Base-by-base conservation (phyloP, 1,139 yeast genomes). In the Geotrichum histeridarum region DNA sequence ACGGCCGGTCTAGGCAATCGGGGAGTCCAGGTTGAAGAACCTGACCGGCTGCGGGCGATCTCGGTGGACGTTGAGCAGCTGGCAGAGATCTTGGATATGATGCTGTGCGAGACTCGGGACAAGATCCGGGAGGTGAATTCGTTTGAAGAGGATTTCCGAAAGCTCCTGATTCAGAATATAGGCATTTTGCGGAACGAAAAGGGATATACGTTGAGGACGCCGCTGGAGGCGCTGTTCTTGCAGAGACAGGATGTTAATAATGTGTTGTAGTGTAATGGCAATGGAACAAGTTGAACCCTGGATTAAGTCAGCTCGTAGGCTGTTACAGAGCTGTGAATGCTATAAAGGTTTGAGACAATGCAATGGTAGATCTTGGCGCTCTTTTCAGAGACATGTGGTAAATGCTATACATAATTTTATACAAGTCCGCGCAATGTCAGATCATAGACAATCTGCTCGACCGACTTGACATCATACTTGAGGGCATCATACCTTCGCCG, bases 401-500 rank as follows among this genome's bases (percentile, higher is more conserved):
- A n/a, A n/a, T n/a, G n/a, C n/a, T n/a, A n/a, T n/a, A n/a, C n/a
- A n/a, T n/a, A n/a, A n/a, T 14, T 30, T 27, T 32, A 31, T 30
- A 51, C 42, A 11, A 64, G 52, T 8, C 67, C 65, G 8, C 70
- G 53, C 9, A 68, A 58, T 8, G 68, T 60, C 48, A 68, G 43
- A 54, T 68, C 71, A 49, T 67, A 68, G 12, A 68, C 66, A 11
- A 68, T 64, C 52, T 67, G 71, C 52, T 70, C 73, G 15, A 68
- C 67, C 53, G 67, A 67, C 56, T 69, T 69, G 36, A 68, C 68
- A 42, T 69, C 71, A 52, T 70, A 69, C 54, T 70, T 70, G 51
- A 70, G 57, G 8, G 66, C 56, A 54, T 70, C 73, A 17, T 60
- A 61, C 7, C 70, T 63, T 36, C 72, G 55, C 38, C 73, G 58